Evolutionary conservation across 179 eudicot species (phyloP), one percentile per base, ranked within the genome.

Genomic region (Heliamphora pulchella): DNA sequence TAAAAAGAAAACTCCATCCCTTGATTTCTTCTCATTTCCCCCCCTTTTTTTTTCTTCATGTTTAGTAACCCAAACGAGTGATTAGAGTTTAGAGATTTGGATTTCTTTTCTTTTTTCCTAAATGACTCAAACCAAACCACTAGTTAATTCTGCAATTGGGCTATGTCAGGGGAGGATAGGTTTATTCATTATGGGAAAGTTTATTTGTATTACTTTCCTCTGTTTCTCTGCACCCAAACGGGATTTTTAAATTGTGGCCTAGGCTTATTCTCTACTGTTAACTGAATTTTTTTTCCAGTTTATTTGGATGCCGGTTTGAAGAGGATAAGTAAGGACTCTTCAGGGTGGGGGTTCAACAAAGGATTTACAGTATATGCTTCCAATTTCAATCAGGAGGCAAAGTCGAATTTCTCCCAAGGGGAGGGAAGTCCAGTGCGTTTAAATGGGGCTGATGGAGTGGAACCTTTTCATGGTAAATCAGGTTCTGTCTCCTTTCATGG

Each of bases 401-500:
- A 79, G 57, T 73, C 71, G 82, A 75, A 67, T 14, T 79, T 67
- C 59, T 13, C 75, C 7, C 80, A 53, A 71, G 69, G 70, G 78
- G 77, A 67, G 48, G 62, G 14, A 31, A 17, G 64, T 57, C 81
- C 58, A 14, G 58, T 61, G 69, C 78, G 53, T 4, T 13, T 55
- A 51, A 80, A 55, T 81, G 79, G 68, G 1, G 71, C 46, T 74
- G 82, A 81, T 59, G 91, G 84, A 70, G 53, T 80, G 3, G 95
- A 94, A 67, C 89, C 93, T 2, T 92, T 92, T 79, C 87, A 84
- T 1, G 97, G 98, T n/a, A 94, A 91, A 83, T 82, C 97, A 2
- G 98, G 98, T 48, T 92, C 95, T 46, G 84, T 94, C 79, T 92
- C 97, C 2, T 94, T 91, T 78, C 69, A 55, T 65, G 97, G 97